A percentile compares a stretch with the other conserved stretches of the same genome.
Conservation (phyloP, 2,329 filamentous ascomycete genomes). For the Trichoderma atroviride region DNA sequence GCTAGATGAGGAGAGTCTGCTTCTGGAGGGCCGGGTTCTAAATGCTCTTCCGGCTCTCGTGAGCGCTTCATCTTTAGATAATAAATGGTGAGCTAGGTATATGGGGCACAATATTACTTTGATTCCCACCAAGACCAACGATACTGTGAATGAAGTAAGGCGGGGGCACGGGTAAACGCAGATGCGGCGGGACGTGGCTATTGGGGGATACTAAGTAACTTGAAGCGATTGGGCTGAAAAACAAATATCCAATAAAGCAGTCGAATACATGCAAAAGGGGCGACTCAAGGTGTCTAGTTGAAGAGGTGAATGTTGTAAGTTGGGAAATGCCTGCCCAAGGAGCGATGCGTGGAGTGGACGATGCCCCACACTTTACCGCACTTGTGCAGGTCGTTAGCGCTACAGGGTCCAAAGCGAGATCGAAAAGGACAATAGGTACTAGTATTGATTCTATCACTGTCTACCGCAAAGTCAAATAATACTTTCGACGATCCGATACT, state of each 20-base stretch:
- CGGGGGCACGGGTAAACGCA: slow-evolving; percentile 4
- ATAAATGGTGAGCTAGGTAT: slow-evolving; percentile 32
- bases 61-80: slow-evolving; percentile 60
- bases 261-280: neutral
- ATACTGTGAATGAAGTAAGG: neutral
- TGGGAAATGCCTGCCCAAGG: slow-evolving; percentile 1
- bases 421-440: neutral
- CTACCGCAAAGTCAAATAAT: neutral
- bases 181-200: neutral
- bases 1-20: slow-evolving; percentile 23
- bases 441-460: neutral
- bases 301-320: neutral
- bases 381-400: neutral
- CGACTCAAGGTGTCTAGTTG: neutral
- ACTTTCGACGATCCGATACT: neutral
- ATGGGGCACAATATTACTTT: slow-evolving; percentile 28
- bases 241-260: neutral
- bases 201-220: neutral
- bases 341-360: neutral
- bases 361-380: neutral
- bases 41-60: slow-evolving; percentile 59
- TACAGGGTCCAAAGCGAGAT: neutral
- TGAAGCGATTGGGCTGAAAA: neutral
- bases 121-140: slow-evolving; percentile 5
- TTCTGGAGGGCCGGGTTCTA: slow-evolving; percentile 37